A percentile compares a stretch with the other conserved stretches of the same genome.
Conservation (phyloP, 768 basidiomycete genomes). For the Suillus weaverae region DNA sequence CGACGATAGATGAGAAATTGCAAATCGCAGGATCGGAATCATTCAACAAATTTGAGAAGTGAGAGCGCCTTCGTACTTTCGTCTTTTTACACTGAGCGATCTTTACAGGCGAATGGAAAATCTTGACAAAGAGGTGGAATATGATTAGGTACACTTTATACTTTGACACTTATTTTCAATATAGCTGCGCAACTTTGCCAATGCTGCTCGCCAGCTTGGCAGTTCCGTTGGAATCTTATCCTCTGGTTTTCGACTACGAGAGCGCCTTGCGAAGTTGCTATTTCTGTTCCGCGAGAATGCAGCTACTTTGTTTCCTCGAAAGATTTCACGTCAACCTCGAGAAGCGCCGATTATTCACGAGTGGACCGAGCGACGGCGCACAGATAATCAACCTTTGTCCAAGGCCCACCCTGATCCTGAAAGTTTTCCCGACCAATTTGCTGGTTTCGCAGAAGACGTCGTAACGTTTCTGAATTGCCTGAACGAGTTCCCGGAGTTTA, state of each 20-base stretch:
- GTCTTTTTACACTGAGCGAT: conserved; percentile 11
- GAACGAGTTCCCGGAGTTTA: conserved; percentile 59
- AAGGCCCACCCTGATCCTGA: conserved; percentile 47
- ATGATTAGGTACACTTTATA: background rate
- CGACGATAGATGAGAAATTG: conserved; percentile 49
- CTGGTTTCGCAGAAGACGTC: conserved; percentile 48
- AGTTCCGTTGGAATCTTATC: conserved; percentile 58
- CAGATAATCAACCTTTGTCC: conserved; percentile 32
- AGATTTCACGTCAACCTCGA: conserved; percentile 39
- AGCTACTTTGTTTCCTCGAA: conserved; percentile 52
- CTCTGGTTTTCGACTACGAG: conserved; percentile 50
- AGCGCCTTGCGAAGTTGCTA: conserved; percentile 49
- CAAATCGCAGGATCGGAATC: conserved; percentile 50
- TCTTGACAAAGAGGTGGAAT: conserved; percentile 46
- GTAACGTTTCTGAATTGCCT: conserved; percentile 54
- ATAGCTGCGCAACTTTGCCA: conserved; percentile 54
- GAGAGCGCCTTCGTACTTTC: conserved; percentile 13
- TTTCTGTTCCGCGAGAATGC: conserved; percentile 56
- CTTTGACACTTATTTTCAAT: conserved; percentile 15
- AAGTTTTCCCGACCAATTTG: conserved; percentile 47
- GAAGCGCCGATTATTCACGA: conserved; percentile 40
- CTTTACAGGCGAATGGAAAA: conserved; percentile 43
- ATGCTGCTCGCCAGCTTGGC: conserved; percentile 55
- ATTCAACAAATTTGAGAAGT: conserved; percentile 52
- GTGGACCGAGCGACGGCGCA: conserved; percentile 30